Conservation (phyloP, 352 stramenopile genomes). For the Globisporangium takayamanum region DNA sequence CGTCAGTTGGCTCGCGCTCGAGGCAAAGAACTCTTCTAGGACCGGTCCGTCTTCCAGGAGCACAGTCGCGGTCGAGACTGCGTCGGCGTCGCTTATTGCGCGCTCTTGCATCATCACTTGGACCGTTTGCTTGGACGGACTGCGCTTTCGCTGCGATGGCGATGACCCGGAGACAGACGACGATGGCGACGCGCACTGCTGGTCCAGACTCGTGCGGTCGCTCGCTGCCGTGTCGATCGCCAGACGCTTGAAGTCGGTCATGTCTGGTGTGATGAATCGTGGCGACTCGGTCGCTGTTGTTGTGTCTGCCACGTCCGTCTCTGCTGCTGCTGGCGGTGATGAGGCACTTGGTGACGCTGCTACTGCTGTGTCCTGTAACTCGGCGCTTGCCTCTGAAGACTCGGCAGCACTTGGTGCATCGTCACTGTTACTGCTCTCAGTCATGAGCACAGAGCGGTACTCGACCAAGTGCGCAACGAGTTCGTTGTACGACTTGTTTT, state of each 20-base stretch:
- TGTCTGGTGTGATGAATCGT: neutral
- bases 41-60: conserved; percentile 74
- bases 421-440: conserved; percentile 22
- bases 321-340: conserved; percentile 4
- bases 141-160: conserved; percentile 33
- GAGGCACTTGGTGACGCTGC: neutral
- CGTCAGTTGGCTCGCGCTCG: conserved; percentile 91
- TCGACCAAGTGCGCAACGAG: conserved; percentile 93
- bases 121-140: conserved; percentile 62
- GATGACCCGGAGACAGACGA: conserved; percentile 5
- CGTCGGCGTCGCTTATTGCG: conserved; percentile 63
- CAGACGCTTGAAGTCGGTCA: conserved; percentile 25
- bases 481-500: conserved; percentile 96
- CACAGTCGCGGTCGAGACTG: conserved; percentile 43
- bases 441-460: conserved; percentile 69
- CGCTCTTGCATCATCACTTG: conserved; percentile 73
- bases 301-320: conserved; percentile 1
- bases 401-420: neutral
- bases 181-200: no score
- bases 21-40: conserved; percentile 88
- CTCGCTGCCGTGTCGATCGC: conserved; percentile 35
- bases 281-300: neutral
- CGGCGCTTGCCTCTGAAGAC: conserved; percentile 8
- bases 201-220: neutral
- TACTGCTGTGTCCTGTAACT: neutral